A percentile compares a stretch with the other conserved stretches of the same genome.
Conservation (phyloP, 768 basidiomycete genomes). For the Boletus rubropictus region DNA sequence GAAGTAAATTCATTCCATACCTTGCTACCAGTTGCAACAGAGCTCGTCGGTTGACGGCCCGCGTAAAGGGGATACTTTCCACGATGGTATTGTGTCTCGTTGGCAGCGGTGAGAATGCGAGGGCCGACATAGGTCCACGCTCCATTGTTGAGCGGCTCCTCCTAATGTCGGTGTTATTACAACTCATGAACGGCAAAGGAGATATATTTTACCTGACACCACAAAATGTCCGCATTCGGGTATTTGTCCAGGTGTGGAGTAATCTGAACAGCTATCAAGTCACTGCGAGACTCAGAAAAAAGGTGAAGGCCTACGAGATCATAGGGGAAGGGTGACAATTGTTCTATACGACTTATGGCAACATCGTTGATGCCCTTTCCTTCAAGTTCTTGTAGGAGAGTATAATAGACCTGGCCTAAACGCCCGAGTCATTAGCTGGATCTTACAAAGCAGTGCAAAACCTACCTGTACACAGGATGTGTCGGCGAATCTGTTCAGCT, state of each 20-base stretch:
- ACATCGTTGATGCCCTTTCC: slow-evolving; percentile 87
- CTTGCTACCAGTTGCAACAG: slow-evolving; percentile 90
- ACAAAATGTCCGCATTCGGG: slow-evolving; percentile 88
- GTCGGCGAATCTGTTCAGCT: slow-evolving; percentile 83
- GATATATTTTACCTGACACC: slow-evolving; percentile 64
- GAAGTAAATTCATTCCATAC: slow-evolving; percentile 32
- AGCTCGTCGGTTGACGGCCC: slow-evolving; percentile 87
- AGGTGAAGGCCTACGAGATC: slow-evolving; percentile 58
- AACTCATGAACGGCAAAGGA: background rate
- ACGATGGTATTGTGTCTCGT: slow-evolving; percentile 84
- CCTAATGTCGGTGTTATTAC: slow-evolving; percentile 35
- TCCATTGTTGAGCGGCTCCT: slow-evolving; percentile 96
- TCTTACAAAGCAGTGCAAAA: background rate
- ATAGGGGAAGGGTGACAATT: slow-evolving; percentile 96
- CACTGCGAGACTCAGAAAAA: background rate
- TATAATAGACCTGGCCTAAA: slow-evolving; percentile 88
- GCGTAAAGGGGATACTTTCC: slow-evolving; percentile 89
- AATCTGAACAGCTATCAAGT: slow-evolving; percentile 41
- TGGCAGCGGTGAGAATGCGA: slow-evolving; percentile 88
- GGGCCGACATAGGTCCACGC: slow-evolving; percentile 96
- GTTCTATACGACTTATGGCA: slow-evolving; percentile 91
- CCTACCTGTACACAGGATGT: slow-evolving; percentile 82
- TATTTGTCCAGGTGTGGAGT: slow-evolving; percentile 94
- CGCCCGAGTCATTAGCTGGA: background rate
- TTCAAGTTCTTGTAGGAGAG: slow-evolving; percentile 85